These are phyloP conservation scores for Populus hybrid DNA, from an alignment of 441 rosid genomes.

Conservation along the genomic window DNA sequence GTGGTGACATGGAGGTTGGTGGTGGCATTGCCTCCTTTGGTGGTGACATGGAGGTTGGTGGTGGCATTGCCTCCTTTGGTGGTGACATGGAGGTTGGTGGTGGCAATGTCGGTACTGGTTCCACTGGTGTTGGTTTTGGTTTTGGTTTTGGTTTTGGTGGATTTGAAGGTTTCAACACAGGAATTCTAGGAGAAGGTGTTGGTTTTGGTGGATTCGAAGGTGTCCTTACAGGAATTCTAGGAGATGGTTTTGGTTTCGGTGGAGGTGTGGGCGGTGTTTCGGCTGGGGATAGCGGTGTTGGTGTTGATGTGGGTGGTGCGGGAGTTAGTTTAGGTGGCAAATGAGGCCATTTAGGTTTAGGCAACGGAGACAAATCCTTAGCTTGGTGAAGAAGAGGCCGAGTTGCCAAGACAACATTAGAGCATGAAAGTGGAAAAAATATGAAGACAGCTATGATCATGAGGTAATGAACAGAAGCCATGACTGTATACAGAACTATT, in stretches of 20 bases:
- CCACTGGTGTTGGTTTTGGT: neutral
- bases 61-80: neutral
- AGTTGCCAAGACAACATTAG: neutral
- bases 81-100: neutral
- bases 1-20: neutral
- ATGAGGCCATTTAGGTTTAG: neutral
- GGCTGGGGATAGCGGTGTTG: no score
- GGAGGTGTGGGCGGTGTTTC: no score
- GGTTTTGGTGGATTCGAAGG: no score
- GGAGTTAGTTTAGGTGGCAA: no score
- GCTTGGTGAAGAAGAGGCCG: neutral
- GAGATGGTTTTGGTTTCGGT: no score
- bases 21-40: neutral
- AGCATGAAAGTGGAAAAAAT: neutral
- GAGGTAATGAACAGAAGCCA: neutral
- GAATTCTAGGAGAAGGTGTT: neutral
- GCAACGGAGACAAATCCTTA: slow-evolving; percentile 4
- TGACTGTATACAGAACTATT: neutral
- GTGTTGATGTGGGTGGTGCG: no score
- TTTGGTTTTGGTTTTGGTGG: neutral
- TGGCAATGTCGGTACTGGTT: neutral
- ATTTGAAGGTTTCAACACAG: neutral
- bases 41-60: neutral
- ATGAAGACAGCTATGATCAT: slow-evolving; percentile 3
- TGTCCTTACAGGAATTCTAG: no score